Conservation (phyloP, 768 basidiomycete genomes). For the Rhizopogon sp. region DNA sequence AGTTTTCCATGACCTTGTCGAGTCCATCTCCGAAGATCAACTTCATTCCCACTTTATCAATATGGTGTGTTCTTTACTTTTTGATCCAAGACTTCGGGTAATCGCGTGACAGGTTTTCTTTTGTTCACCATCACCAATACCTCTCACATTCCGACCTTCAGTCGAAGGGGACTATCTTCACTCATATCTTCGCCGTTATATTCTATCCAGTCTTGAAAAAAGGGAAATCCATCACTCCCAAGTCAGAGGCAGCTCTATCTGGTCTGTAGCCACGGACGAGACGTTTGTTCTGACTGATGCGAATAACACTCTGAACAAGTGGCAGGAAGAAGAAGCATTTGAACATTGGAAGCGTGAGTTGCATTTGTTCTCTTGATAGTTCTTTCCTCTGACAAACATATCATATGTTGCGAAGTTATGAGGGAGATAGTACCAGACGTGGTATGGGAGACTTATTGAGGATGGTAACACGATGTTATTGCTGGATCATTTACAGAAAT, state of each 20-base stretch:
- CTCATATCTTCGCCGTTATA: conserved; percentile 57
- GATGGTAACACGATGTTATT: background rate
- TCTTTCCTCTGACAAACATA: background rate
- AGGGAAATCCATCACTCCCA: conserved; percentile 50
- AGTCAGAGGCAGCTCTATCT: conserved; percentile 24
- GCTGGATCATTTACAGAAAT: too few relatives aligned
- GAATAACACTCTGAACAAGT: conserved; percentile 54
- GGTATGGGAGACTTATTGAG: conserved; percentile 76
- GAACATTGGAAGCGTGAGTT: conserved; percentile 75
- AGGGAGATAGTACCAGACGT: conserved; percentile 64
- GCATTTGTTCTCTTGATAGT: conserved; percentile 1
- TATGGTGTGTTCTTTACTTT: conserved; percentile 45
- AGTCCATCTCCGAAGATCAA: conserved; percentile 39
- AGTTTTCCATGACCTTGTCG: conserved; percentile 70
- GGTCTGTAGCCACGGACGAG: conserved; percentile 29
- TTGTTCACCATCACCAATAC: conserved; percentile 55
- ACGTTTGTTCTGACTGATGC: conserved; percentile 58
- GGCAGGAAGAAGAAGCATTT: conserved; percentile 61
- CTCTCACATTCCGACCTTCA: conserved; percentile 56
- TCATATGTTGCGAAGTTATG: conserved; percentile 52
- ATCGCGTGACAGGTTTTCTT: conserved; percentile 62
- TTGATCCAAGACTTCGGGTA: background rate
- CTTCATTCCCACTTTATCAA: conserved; percentile 58
- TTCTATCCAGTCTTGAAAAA: conserved; percentile 46
- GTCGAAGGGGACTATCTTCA: conserved; percentile 57